Evolutionary conservation across 2,329 filamentous ascomycete genomes (phyloP), one percentile per base, ranked within the genome.

Genomic region (Fusarium sp.): DNA sequence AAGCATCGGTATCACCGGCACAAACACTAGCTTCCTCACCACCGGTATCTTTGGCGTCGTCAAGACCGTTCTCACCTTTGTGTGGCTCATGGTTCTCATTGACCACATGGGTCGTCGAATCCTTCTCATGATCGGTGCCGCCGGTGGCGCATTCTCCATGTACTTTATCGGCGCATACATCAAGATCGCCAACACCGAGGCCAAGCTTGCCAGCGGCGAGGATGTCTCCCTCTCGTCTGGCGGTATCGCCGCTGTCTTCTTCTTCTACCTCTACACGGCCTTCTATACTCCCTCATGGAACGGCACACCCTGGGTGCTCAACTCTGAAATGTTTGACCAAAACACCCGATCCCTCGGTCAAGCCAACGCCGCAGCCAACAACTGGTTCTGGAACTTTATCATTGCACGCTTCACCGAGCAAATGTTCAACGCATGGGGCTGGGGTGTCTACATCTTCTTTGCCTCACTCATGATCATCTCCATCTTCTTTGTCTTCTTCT

Each of bases 1-100:
- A 61, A 77, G 75, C 39, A 76, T 82, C 45, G 80, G 80, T 5
- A 75, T 82, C 46, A 76, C 73, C 2, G 80, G 80, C 11, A 79
- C 76, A 43, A 78, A 76, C 66, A 77, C 76, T 0, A 71, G 75
- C 33, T 78, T 82, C 60, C 72, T 82, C 27, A 90, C 89, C 0
- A 93, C 90, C 0, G 90, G 90, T 21, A 85, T 93, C 61, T 93
- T 91, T 66, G 90, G 90, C 44, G 86, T 92, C 1, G 88, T 93
- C 70, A 92, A 92, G 79, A 91, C 88, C 0, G 75, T 82, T 0
- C 75, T 89, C 36, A 91, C 89, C 0, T 73, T 92, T 27, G 57
- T 92, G 59, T 92, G 88, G 86, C 79, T 91, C 13, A 77, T 91
- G 56, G 85, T 83, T 71, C 80, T 91, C 41, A 87, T 91, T 59